Conservation (phyloP, 345 rosid species). For the Aquilaria malaccensis region DNA sequence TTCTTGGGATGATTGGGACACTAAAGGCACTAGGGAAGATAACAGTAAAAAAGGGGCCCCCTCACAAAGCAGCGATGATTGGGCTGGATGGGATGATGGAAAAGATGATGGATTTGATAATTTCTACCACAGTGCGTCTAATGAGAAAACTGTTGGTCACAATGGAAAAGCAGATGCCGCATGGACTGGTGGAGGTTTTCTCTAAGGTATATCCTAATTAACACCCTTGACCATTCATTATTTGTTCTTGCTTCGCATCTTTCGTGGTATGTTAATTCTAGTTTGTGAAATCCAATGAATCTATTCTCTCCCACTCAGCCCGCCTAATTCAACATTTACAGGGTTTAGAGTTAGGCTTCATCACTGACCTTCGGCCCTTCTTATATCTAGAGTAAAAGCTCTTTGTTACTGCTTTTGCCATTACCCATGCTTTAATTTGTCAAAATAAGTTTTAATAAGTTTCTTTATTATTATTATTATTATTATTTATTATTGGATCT, state of each 20-base stretch:
- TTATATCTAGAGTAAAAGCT: no score
- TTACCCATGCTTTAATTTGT: neutral
- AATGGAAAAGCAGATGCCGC: conserved; percentile 57
- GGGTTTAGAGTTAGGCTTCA: conserved; percentile 11
- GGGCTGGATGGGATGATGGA: conserved; percentile 88
- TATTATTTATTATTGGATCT: no score
- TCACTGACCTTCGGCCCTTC: no score
- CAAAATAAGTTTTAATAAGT: no score
- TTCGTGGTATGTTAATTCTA: no score
- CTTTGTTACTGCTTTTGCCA: neutral
- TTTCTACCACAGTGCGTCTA: conserved; percentile 42
- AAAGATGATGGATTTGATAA: conserved; percentile 59
- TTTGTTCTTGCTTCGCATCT: no score
- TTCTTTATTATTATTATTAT: no score
- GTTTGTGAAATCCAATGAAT: no score
- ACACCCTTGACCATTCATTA: neutral
- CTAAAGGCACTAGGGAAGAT: conserved; percentile 39
- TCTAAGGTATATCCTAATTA: conserved; percentile 14
- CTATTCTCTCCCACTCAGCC: no score
- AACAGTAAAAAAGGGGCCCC: conserved; percentile 27
- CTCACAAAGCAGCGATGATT: conserved; percentile 41
- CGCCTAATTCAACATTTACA: no score
- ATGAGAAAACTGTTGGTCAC: conserved; percentile 37
- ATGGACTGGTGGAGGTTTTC: conserved; percentile 88
- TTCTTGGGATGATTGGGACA: conserved; percentile 93